Evolutionary conservation across 164 flowering plant genomes (phyloP).

Genomic region (Pachysandra terminalis): DNA sequence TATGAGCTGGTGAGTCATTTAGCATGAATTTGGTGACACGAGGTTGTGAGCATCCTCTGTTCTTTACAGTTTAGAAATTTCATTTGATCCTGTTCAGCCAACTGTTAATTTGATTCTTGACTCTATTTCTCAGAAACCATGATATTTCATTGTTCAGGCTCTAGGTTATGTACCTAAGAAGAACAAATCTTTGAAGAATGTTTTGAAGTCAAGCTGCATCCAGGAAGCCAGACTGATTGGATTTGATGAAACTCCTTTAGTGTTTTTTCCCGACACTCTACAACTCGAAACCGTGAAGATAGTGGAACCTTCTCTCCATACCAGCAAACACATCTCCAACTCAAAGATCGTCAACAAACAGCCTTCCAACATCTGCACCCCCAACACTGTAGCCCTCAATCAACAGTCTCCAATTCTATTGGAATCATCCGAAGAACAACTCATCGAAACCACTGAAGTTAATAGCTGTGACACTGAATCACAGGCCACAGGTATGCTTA

Average conservation of each 20-base stretch:
- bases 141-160: conserved; percentile 37
- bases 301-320: conserved; percentile 17
- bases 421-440: not conserved
- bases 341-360: not conserved
- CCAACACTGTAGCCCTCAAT: conserved; percentile 7
- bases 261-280: conserved; percentile 10
- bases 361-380: conserved; percentile 1
- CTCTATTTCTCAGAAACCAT: not conserved
- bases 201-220: conserved; percentile 41
- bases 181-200: conserved; percentile 46
- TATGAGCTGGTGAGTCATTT: too few species aligned
- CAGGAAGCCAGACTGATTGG: conserved; percentile 72
- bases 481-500: conserved; percentile 24
- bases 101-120: too few species aligned
- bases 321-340: not conserved
- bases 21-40: too few species aligned
- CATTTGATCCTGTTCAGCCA: not conserved
- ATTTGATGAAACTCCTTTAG: conserved; percentile 53
- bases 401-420: not conserved
- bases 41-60: too few species aligned
- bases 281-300: conserved; percentile 16
- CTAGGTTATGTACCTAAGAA: conserved; percentile 47
- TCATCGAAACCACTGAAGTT: not conserved
- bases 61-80: not conserved
- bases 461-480: conserved; percentile 8